Evolutionary conservation across 2,329 filamentous ascomycete genomes (phyloP), one percentile per base, ranked within the genome.

Genomic region (Ascochyta clinopodiicola): DNA sequence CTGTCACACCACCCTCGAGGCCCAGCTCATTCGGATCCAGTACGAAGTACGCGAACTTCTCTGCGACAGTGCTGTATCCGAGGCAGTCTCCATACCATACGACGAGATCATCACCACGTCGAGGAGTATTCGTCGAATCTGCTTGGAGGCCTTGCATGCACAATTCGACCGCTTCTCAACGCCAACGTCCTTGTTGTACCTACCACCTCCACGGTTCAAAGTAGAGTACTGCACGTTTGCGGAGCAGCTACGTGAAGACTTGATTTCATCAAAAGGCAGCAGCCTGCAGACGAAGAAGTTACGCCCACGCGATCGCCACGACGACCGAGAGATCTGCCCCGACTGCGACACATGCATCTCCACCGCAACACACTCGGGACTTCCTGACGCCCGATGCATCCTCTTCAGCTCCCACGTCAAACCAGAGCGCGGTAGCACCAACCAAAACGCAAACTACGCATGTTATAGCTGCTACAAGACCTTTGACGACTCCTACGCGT

Each of bases 391-490:
- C 36, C 59, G 70, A 31, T 64, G 60, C 39, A 64, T 73, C 25
- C 66, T 75, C 1, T 74, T 74, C 56, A 60, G 64, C 21, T 72
- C 68, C 3, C 72, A 75, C 43, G 17, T 52, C 29, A 34, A 44
- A 19, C 54, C 48, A 0, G 54, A 51, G 27, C n/a, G 19, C 2
- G 59, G 59, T 19, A 45, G 52, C 19, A 43, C 24, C 8, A 39
- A 38, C 9, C 4, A 42, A 0, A 59, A 64, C 17, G 67, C 72
- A 4, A 70, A 56, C 7, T 75, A 70, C 39, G 71, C 72, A 0
- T 75, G 72, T 51, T 68, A 63, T 13, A 68, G 70, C 55, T 75
- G 72, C 53, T 72, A 75, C 63, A 75, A 75, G 47, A 67, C 59
- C 1, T 73, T 74, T 17, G 61, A 68, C 22, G 70, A 73, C 29